Conservation (phyloP, 2,329 filamentous ascomycete species). For the Fusarium sp. region DNA sequence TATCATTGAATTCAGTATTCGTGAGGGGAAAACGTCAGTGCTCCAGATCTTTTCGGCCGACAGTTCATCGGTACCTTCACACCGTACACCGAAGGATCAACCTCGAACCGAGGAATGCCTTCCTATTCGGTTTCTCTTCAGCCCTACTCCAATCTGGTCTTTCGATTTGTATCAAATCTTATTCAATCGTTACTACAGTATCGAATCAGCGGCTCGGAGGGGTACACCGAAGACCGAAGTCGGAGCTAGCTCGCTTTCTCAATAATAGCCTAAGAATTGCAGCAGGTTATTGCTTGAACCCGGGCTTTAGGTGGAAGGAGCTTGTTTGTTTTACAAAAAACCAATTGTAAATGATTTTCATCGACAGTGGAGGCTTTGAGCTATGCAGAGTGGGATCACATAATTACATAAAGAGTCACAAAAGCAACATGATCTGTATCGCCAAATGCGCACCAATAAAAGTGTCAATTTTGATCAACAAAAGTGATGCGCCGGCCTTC, state of each 20-base stretch:
- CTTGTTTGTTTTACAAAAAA: slow-evolving; percentile 12
- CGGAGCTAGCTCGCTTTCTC: slow-evolving; percentile 38
- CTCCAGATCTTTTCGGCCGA: slow-evolving; percentile 5
- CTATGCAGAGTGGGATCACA: slow-evolving; percentile 10
- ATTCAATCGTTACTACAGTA: slow-evolving; percentile 20
- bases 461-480: slow-evolving; percentile 36
- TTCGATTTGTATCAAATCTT: slow-evolving; percentile 24
- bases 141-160: slow-evolving; percentile 37
- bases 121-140: slow-evolving; percentile 37
- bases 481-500: slow-evolving; percentile 35
- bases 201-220: slow-evolving; percentile 27
- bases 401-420: slow-evolving; percentile 3
- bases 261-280: slow-evolving; percentile 18
- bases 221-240: slow-evolving; percentile 44
- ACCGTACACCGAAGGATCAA: slow-evolving; percentile 7
- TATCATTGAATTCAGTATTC: slow-evolving; percentile 14
- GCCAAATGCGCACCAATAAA: slow-evolving; percentile 47
- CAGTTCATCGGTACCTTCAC: slow-evolving; percentile 1
- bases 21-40: slow-evolving; percentile 20
- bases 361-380: slow-evolving; percentile 15
- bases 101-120: slow-evolving; percentile 20
- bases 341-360: slow-evolving; percentile 7
- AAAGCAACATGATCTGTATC: slow-evolving; percentile 26
- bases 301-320: neutral
- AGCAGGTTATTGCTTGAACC: slow-evolving; percentile 14